Evolutionary conservation across 2,329 filamentous ascomycete species (phyloP).

Genomic region (Arthrobotrys sinensis): DNA sequence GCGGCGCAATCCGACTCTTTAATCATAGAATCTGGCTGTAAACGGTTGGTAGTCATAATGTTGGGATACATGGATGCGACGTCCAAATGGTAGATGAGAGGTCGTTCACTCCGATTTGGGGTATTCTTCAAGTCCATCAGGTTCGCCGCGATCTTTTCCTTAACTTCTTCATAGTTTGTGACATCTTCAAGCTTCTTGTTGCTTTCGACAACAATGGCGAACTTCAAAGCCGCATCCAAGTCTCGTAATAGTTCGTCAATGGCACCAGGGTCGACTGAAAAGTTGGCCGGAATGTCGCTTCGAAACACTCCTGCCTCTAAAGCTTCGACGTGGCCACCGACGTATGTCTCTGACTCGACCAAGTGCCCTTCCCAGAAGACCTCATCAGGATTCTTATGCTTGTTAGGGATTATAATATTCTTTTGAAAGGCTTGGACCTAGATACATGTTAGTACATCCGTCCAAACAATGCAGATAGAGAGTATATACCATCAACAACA

Average conservation of each 20-base stretch:
- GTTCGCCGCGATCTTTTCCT: slow-evolving; percentile 81
- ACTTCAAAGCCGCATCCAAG: slow-evolving; percentile 88
- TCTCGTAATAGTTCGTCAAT: slow-evolving; percentile 90
- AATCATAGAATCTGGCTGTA: slow-evolving; percentile 99
- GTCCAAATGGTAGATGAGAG: slow-evolving; percentile 96
- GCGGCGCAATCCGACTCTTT: slow-evolving; percentile 95
- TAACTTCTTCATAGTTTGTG: slow-evolving; percentile 86
- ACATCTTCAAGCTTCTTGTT: slow-evolving; percentile 86
- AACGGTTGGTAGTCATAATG: slow-evolving; percentile 98
- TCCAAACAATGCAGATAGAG: not conserved
- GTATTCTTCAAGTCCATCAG: slow-evolving; percentile 82
- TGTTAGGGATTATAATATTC: slow-evolving; percentile 93
- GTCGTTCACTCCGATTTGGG: slow-evolving; percentile 86
- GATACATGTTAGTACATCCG: slow-evolving; percentile 37
- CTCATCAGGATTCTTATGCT: slow-evolving; percentile 91
- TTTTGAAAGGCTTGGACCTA: slow-evolving; percentile 88
- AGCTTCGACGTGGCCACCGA: slow-evolving; percentile 98
- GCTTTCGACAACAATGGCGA: slow-evolving; percentile 87
- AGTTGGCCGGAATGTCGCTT: slow-evolving; percentile 94
- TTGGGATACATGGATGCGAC: slow-evolving; percentile 99
- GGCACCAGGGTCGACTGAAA: slow-evolving; percentile 87
- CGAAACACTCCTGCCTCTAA: slow-evolving; percentile 98
- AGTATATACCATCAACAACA: slow-evolving; percentile 85
- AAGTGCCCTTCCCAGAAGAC: slow-evolving; percentile 97
- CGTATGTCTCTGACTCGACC: slow-evolving; percentile 96